Percentiles rank a stretch among this genome's conserved stretches.
These are phyloP conservation scores for Colletotrichum navitas DNA, from an alignment of 2,329 filamentous ascomycete species.

Conservation along the genomic window DNA sequence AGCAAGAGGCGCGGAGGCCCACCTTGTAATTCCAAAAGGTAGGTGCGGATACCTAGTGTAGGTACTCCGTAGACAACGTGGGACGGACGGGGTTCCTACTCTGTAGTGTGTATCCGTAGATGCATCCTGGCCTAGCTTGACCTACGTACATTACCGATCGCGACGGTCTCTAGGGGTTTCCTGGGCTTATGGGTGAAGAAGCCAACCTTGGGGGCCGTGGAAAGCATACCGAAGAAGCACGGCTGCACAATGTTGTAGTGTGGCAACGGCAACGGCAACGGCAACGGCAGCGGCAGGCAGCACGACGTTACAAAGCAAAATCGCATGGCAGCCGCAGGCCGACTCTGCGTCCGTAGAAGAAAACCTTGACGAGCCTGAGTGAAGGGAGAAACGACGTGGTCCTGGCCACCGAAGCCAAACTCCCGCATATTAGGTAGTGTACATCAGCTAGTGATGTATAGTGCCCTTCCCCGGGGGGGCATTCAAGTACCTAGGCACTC, in stretches of 20 bases:
- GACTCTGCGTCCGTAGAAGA: background rate
- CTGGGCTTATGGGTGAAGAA: background rate
- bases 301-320: background rate
- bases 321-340: constrained; percentile 18
- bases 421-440: background rate
- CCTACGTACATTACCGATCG: constrained; percentile 27
- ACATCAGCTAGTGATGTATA: background rate
- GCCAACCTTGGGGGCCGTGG: background rate
- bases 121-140: no score
- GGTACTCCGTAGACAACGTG: constrained; percentile 22
- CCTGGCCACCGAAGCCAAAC: background rate
- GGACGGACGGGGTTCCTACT: constrained; percentile 9
- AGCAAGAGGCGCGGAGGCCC: constrained; percentile 21
- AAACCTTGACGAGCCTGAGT: background rate
- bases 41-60: constrained; percentile 6
- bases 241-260: background rate
- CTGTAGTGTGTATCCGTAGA: background rate
- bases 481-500: no score
- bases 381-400: background rate
- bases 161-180: background rate
- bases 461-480: background rate
- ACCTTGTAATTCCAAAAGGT: constrained; percentile 14
- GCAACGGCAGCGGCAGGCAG: background rate
- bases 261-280: background rate
- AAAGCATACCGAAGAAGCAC: background rate